Percentiles rank a stretch among this genome's conserved stretches.
phyloP scores from a whole-genome alignment of 108 stramenopile genomes.

The Cyclotella baltica region DNA sequence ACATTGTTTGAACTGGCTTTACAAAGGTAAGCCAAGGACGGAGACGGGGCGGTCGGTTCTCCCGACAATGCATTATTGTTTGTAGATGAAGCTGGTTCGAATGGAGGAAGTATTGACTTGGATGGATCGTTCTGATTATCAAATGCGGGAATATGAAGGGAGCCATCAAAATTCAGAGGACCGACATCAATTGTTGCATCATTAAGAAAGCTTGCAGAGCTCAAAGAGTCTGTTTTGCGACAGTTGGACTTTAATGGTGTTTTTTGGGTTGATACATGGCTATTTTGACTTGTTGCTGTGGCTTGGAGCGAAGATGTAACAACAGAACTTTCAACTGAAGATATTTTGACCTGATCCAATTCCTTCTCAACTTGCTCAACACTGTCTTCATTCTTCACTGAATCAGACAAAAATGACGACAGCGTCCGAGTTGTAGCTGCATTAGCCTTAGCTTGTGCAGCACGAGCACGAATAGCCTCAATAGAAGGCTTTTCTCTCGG shows the following conservation, averaged over 20 bases:
- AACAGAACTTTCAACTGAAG: background rate
- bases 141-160: no score
- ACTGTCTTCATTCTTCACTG: background rate
- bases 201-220: background rate
- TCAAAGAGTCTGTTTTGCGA: background rate
- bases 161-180: no score
- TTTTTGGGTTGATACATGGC: background rate
- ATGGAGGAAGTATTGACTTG: no score
- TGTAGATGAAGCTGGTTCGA: no score
- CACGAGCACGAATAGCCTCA: constrained; percentile 27
- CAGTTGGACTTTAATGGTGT: background rate
- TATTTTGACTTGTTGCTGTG: background rate
- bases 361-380: background rate
- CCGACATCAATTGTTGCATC: no score
- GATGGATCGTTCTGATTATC: no score
- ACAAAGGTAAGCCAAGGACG: no score
- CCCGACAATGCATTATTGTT: no score
- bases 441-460: constrained; percentile 16
- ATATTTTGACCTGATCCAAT: background rate
- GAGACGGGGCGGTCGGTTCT: no score
- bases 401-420: background rate
- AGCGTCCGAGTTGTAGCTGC: background rate
- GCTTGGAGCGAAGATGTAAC: background rate
- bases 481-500: constrained; percentile 29
- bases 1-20: no score